Evolutionary conservation across 192 early-diverging fungal genomes (phyloP).

Genomic region (Allomyces javanicus): DNA sequence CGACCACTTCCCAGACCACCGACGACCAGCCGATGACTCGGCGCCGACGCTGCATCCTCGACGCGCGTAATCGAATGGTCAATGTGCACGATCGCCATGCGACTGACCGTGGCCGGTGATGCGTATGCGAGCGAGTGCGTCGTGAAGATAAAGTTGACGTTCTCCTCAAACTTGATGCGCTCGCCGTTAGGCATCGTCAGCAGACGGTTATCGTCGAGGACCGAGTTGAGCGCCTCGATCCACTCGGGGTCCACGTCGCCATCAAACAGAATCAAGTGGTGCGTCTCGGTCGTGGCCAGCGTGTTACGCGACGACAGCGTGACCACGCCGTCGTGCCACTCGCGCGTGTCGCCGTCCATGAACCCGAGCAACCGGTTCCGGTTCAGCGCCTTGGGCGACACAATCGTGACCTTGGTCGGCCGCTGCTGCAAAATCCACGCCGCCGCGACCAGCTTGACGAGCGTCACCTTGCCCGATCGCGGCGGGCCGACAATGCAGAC

Average conservation of each 20-base stretch:
- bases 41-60: slow-evolving; percentile 50
- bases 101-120: slow-evolving; percentile 90
- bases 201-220: slow-evolving; percentile 93
- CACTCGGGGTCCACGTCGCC: slow-evolving; percentile 99
- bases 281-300: slow-evolving; percentile 72
- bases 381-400: slow-evolving; percentile 93
- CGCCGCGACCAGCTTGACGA: slow-evolving; percentile 80
- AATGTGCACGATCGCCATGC: slow-evolving; percentile 96
- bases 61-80: slow-evolving; percentile 47
- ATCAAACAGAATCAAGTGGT: slow-evolving; percentile 99
- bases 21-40: slow-evolving; percentile 44
- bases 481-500: slow-evolving; percentile 98
- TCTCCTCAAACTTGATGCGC: slow-evolving; percentile 80
- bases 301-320: slow-evolving; percentile 93
- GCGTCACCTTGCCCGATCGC: slow-evolving; percentile 82
- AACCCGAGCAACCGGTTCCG: slow-evolving; percentile 92
- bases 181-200: slow-evolving; percentile 97
- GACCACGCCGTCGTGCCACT: slow-evolving; percentile 98
- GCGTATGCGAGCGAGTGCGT: slow-evolving; percentile 95
- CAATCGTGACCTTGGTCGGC: slow-evolving; percentile 72
- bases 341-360: slow-evolving; percentile 88
- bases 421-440: slow-evolving; percentile 72
- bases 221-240: slow-evolving; percentile 96
- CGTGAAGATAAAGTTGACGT: slow-evolving; percentile 97
- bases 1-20: slow-evolving; percentile 55